Evolutionary conservation across 306 rosid species (phyloP), one percentile per base, ranked within the genome.

Genomic region (Begonia masoniana): DNA sequence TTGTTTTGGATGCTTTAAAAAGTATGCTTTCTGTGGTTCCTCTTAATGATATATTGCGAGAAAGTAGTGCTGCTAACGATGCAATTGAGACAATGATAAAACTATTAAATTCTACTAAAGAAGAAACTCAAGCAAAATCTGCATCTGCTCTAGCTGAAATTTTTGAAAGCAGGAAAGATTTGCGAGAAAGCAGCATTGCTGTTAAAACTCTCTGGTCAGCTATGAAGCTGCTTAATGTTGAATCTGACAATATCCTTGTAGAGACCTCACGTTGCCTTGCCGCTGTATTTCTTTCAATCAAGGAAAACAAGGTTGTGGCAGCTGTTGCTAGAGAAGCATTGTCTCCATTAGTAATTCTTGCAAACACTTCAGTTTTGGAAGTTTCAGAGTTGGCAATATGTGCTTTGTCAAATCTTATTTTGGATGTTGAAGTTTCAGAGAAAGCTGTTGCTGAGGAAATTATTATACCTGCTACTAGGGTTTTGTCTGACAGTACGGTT

Each of bases 81-180:
- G 95, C 97, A 47, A 61, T 85, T 59, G 91, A 91, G 79, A 91
- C 96, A 48, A 79, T 85, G 82, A 81, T 91, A 48, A 77, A 62
- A 64, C 67, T 91, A 57, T 67, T 91, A 83, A 71, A 75, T 76
- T 76, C 97, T 46, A 68, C 75, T 47, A 85, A 74, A 60, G 96
- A 91, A 81, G 96, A 91, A 74, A 85, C 96, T 58, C 97, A 78
- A 71, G 97, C 97, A 52, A 85, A 78, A 72, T 75, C 97, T 56
- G 97, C 97, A 60, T 85, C 83, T 41, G 85, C 88, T 61, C 81
- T 91, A 56, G 94, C 97, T 49, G 96, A 87, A 63, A 83, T 91
- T 57, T 91, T 91, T 60, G 92, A 83, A 75, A 69, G 70, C 16
- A 79, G 97, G 57, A 89, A 85, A 71, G 97, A 89, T 66, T 68